Conservation (phyloP, 1,284 basidiomycete genomes). For the Ustilago trichophora region DNA sequence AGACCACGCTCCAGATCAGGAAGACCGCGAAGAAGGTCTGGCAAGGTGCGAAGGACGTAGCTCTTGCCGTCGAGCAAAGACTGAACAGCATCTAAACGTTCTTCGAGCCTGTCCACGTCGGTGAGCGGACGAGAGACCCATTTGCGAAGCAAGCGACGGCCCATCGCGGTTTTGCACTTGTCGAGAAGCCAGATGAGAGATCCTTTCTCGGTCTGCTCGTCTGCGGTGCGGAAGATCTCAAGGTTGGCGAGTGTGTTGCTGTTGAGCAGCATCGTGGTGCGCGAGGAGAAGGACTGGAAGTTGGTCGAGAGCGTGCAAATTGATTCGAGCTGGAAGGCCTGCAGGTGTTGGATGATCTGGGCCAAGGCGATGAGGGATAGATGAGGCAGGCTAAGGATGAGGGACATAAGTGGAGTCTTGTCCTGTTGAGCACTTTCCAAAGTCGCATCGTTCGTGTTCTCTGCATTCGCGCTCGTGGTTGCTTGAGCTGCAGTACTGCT, state of each 20-base stretch:
- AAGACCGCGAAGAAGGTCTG: conserved; percentile 71
- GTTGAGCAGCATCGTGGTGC: conserved; percentile 86
- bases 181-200: conserved; percentile 87
- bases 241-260: conserved; percentile 88
- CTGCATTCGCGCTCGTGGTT: no score
- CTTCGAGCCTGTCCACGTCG: conserved; percentile 74
- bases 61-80: conserved; percentile 74
- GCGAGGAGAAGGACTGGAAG: conserved; percentile 74
- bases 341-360: conserved; percentile 79
- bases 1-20: conserved; percentile 90
- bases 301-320: conserved; percentile 68
- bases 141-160: conserved; percentile 79
- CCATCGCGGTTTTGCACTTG: conserved; percentile 84
- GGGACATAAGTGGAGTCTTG: conserved; percentile 11
- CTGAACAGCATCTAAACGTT: conserved; percentile 82
- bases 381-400: conserved; percentile 60
- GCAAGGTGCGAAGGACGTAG: conserved; percentile 73
- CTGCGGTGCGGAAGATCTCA: conserved; percentile 69
- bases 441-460: no score
- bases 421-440: no score
- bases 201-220: conserved; percentile 75
- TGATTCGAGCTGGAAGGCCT: conserved; percentile 75
- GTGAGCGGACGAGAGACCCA: conserved; percentile 90
- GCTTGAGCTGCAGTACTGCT: no score
- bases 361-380: conserved; percentile 78